These are phyloP conservation scores for Stellera chamaejasme DNA, from an alignment of 345 rosid genomes.

Conservation along the genomic window DNA sequence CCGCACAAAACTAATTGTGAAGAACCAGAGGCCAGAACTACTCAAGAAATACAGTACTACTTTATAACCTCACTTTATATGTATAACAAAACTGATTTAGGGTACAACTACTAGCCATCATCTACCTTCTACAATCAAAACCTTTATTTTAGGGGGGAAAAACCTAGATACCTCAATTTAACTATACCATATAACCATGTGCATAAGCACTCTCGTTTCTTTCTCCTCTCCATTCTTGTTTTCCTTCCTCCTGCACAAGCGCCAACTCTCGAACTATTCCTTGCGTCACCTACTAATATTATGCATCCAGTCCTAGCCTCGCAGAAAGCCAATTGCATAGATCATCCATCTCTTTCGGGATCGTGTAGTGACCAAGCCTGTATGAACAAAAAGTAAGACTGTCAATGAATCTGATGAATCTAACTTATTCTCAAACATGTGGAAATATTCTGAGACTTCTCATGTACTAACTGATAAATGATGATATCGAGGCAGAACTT, in stretches of 20 bases:
- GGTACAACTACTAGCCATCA: conserved; percentile 12
- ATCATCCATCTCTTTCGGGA: conserved; percentile 80
- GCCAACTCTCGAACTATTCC: conserved; percentile 12
- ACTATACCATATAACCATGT: conserved; percentile 30
- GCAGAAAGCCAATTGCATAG: conserved; percentile 65
- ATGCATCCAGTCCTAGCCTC: conserved; percentile 72
- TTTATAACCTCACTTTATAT: too few relatives aligned
- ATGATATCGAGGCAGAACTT: not conserved
- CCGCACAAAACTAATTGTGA: too few relatives aligned
- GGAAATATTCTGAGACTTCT: too few relatives aligned
- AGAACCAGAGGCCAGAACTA: too few relatives aligned
- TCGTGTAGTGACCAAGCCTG: conserved; percentile 90
- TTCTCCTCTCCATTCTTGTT: conserved; percentile 20
- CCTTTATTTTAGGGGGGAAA: conserved; percentile 22
- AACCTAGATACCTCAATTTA: conserved; percentile 20
- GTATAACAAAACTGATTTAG: not conserved
- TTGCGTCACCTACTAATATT: conserved; percentile 16
- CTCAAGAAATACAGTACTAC: too few relatives aligned
- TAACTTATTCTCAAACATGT: too few relatives aligned
- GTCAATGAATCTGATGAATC: too few relatives aligned
- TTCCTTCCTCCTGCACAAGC: conserved; percentile 19
- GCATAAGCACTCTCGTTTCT: conserved; percentile 8
- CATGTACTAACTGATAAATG: not conserved
- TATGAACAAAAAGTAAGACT: conserved; percentile 11
- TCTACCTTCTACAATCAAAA: conserved; percentile 5